These are phyloP conservation scores for Lipomyces sp. DNA, from an alignment of 805 yeast genomes.

Conservation along the genomic window DNA sequence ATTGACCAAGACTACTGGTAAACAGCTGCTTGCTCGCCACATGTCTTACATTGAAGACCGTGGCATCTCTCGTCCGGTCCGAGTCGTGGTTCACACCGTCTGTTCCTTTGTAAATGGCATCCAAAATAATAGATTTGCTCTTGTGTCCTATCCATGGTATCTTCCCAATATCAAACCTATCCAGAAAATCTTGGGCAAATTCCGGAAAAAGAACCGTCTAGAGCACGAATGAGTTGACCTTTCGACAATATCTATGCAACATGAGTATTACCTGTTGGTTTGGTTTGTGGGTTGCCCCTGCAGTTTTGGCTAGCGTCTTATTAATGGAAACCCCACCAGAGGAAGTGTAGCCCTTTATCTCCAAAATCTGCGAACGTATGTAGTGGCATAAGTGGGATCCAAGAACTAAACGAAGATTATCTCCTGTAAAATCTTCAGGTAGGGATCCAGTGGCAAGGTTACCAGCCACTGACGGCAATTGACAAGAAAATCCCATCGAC, in stretches of 20 bases:
- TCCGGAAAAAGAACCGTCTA: slow-evolving; percentile 16
- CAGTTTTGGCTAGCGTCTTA: slow-evolving; percentile 19
- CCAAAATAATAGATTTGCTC: not conserved
- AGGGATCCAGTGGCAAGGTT: slow-evolving; percentile 8
- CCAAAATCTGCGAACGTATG: slow-evolving; percentile 12
- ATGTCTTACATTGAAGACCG: slow-evolving; percentile 6
- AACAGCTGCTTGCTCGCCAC: not conserved
- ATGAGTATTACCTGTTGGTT: slow-evolving; percentile 11
- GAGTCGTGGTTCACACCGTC: not conserved
- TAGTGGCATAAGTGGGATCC: slow-evolving; percentile 16
- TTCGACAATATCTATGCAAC: not conserved
- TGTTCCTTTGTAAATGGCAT: slow-evolving; percentile 1
- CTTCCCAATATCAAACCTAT: slow-evolving; percentile 8
- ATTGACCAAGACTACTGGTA: slow-evolving; percentile 3
- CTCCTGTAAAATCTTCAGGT: not conserved
- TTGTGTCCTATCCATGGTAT: slow-evolving; percentile 17
- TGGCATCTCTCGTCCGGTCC: not conserved
- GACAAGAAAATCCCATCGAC: slow-evolving; percentile 9
- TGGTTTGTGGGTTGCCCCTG: slow-evolving; percentile 18
- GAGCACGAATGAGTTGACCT: not conserved
- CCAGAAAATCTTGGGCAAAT: slow-evolving; percentile 13
- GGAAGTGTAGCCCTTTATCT: slow-evolving; percentile 17
- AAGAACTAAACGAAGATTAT: slow-evolving; percentile 13
- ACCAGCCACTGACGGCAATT: slow-evolving; percentile 12
- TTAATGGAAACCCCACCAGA: slow-evolving; percentile 19